Conservation (phyloP, 345 rosid genomes). For the Citrus glauca region DNA sequence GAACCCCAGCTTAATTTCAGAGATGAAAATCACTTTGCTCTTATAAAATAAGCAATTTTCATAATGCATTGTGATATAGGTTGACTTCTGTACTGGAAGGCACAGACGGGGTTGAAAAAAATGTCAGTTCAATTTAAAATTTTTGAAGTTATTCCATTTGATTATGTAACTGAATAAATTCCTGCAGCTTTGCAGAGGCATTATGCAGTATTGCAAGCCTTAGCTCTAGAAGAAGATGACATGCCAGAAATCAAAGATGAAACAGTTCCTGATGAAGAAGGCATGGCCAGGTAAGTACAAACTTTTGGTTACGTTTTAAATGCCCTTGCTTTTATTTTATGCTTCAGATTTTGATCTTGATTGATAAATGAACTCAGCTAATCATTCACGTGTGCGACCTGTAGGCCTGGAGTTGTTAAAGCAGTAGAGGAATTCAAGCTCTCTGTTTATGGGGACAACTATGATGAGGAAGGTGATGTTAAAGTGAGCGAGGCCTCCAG, state of each 20-base stretch:
- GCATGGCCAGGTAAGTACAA: conserved; percentile 59
- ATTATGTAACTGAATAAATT: conserved; percentile 1
- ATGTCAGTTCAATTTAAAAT: neutral
- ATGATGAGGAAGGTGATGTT: conserved; percentile 54
- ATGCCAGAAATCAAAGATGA: conserved; percentile 66
- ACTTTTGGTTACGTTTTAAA: neutral
- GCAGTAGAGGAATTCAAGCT: conserved; percentile 70
- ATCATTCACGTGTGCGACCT: conserved; percentile 6
- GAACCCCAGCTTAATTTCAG: neutral
- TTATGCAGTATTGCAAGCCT: conserved; percentile 79
- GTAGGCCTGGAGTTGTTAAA: conserved; percentile 61
- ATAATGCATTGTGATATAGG: neutral
- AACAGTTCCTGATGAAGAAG: conserved; percentile 88
- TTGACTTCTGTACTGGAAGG: neutral
- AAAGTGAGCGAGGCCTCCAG: conserved; percentile 47
- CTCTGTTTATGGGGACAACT: conserved; percentile 67
- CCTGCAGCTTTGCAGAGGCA: conserved; percentile 89
- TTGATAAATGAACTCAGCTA: neutral
- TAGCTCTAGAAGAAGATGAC: conserved; percentile 84
- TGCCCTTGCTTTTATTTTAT: neutral
- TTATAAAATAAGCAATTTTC: neutral
- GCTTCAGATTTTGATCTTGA: neutral
- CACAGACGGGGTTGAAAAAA: neutral
- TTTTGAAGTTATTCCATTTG: conserved; percentile 1
- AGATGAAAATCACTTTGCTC: neutral